Conservation (phyloP, 2,329 filamentous ascomycete species). For the Lachnellula subtilissima region DNA sequence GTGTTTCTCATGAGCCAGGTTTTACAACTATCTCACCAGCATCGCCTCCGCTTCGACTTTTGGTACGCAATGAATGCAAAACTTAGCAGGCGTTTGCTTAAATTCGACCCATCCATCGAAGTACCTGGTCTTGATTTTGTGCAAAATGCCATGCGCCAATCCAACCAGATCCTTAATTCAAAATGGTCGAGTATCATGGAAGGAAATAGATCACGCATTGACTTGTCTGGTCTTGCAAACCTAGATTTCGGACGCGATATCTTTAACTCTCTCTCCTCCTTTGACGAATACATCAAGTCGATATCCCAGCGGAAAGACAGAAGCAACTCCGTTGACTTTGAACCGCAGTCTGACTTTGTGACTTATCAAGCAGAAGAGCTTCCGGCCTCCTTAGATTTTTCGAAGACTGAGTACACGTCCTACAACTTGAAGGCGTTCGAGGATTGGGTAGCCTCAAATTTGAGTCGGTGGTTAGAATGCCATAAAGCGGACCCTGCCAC, state of each 20-base stretch:
- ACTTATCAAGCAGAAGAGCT: conserved; percentile 1
- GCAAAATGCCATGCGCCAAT: background rate
- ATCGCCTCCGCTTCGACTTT: conserved; percentile 23
- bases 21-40: conserved; percentile 25
- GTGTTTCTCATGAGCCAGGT: conserved; percentile 39
- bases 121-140: conserved; percentile 2
- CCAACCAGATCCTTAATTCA: background rate
- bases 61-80: conserved; percentile 41
- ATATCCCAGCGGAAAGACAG: background rate
- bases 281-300: conserved; percentile 1
- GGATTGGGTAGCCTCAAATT: conserved; percentile 39
- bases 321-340: background rate
- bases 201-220: background rate
- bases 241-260: background rate
- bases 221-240: background rate
- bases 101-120: conserved; percentile 29
- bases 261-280: background rate
- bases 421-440: conserved; percentile 40
- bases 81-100: conserved; percentile 38
- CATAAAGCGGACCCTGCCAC: conserved; percentile 23
- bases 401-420: background rate
- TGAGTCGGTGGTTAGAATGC: conserved; percentile 37
- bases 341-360: background rate
- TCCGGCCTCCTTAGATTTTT: background rate
- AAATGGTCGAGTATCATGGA: conserved; percentile 9